Evolutionary conservation across 441 rosid genomes (phyloP), one percentile per base, ranked within the genome.

Genomic region (Gossypium trilobum): DNA sequence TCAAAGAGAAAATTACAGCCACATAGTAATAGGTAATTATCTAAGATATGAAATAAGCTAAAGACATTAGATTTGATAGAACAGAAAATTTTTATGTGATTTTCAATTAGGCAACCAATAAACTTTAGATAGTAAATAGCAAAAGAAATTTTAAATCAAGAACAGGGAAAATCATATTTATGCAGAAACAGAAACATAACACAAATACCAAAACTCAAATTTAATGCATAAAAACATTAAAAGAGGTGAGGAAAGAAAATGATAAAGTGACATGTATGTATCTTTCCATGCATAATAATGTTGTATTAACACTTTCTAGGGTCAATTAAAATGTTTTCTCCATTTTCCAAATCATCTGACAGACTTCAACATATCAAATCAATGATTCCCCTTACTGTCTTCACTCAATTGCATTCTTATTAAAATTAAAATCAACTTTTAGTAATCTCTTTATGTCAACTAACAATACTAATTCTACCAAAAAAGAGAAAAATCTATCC

Each of bases 1-100:
- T 85, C 77, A 82, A 5, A 44, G 62, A 11, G 68, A 78, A 46
- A 62, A 74, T 39, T 52, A 52, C 16, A 69, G 60, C 46, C 75
- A 64, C 59, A 14, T 68, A 6, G 9, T 48, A 68, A 10, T n/a
- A 56, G 56, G 23, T 20, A 65, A 39, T 9, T 72, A 7, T 44
- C 39, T 20, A 8, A 36, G 31, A 60, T 59, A 6, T 60, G 9
- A 31, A 17, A 74, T 66, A 36, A 44, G 9, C 17, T 31, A 9
- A 44, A 25, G 50, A n/a, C 11, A n/a, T 22, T 11, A 11, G 6
- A 55, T 19, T 19, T 8, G 2, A 20, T 9, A 10, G 60, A 25
- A 20, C 19, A 19, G 20, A 17, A 52, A 55, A 55, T 2, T 4
- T 55, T 20, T 51, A 51, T 16, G 56, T 51, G 56, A 51, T 5